Conservation (phyloP, 148 eudicot species). For the Agrostemma githago region DNA sequence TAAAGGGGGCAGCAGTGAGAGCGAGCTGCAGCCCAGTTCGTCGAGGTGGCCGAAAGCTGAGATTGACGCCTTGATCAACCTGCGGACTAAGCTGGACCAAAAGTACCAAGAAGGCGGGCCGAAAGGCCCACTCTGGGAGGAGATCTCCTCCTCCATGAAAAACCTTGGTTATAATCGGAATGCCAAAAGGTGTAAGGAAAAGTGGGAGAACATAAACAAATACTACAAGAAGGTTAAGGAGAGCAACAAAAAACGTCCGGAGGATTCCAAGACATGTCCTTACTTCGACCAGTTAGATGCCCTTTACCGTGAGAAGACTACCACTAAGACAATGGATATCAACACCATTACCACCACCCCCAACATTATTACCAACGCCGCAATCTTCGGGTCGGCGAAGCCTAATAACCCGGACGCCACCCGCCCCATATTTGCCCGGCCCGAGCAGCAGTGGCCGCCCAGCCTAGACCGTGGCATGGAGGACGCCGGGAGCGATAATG, state of each 20-base stretch:
- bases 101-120: slow-evolving; percentile 69
- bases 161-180: slow-evolving; percentile 60
- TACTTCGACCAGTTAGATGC: slow-evolving; percentile 73
- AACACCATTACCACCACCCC: neutral
- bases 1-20: neutral
- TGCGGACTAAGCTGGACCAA: slow-evolving; percentile 50
- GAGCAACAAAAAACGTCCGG: slow-evolving; percentile 65
- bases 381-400: neutral
- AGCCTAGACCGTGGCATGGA: slow-evolving; percentile 13
- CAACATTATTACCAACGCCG: neutral
- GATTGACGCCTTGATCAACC: slow-evolving; percentile 52
- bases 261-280: slow-evolving; percentile 75
- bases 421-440: slow-evolving; percentile 36
- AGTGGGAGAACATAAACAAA: slow-evolving; percentile 93
- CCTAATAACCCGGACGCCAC: neutral
- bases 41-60: slow-evolving; percentile 81
- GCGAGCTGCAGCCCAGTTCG: slow-evolving; percentile 27
- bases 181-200: slow-evolving; percentile 76
- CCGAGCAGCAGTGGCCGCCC: slow-evolving; percentile 74
- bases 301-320: slow-evolving; percentile 39
- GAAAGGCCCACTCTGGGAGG: slow-evolving; percentile 85
- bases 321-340: slow-evolving; percentile 18
- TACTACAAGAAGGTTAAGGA: slow-evolving; percentile 82
- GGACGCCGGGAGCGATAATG: slow-evolving; percentile 34
- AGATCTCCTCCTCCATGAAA: slow-evolving; percentile 54